A percentile compares a stretch with the other conserved stretches of the same genome.
Evolutionary conservation across 1,284 basidiomycete species (phyloP).

Genomic region (Rhodofomes roseus): DNA sequence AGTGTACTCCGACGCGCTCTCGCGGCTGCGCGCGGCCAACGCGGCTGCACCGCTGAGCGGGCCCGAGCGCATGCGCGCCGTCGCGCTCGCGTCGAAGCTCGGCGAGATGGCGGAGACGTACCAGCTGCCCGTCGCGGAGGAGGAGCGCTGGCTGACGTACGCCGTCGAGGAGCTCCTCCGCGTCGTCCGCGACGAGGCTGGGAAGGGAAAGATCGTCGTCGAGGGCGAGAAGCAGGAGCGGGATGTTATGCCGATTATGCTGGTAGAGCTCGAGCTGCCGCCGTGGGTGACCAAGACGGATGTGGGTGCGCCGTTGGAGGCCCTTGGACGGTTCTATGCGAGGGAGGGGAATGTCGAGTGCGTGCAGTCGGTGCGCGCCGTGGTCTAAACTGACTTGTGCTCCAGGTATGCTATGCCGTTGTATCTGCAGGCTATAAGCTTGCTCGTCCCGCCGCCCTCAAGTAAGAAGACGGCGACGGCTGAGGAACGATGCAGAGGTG

Average conservation of each 20-base stretch:
- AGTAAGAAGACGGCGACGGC: constrained; percentile 30
- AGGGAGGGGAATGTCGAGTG: constrained; percentile 58
- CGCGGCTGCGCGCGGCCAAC: constrained; percentile 20
- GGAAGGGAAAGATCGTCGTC: constrained; percentile 6
- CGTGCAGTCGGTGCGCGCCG: constrained; percentile 22
- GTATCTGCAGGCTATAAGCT: constrained; percentile 61
- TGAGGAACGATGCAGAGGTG: constrained; percentile 62
- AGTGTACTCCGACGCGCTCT: constrained; percentile 43
- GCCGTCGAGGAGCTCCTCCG: constrained; percentile 59
- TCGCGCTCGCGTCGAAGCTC: constrained; percentile 65
- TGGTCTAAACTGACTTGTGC: not conserved
- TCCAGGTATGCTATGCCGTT: constrained; percentile 60
- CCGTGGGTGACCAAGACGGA: constrained; percentile 59
- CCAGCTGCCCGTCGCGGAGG: constrained; percentile 38
- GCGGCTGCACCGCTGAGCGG: constrained; percentile 28
- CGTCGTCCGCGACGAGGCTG: constrained; percentile 16
- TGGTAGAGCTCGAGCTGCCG: constrained; percentile 57
- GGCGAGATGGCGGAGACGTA: constrained; percentile 50
- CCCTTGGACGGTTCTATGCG: constrained; percentile 62
- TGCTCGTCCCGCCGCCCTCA: constrained; percentile 54
- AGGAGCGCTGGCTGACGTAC: constrained; percentile 58
- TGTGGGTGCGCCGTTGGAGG: constrained; percentile 66
- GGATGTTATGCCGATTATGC: constrained; percentile 23
- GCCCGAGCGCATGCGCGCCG: constrained; percentile 52
- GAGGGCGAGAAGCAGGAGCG: constrained; percentile 10